phyloP scores from a whole-genome alignment of 1,139 yeast species.

The Trichomonascaceae sp. region DNA sequence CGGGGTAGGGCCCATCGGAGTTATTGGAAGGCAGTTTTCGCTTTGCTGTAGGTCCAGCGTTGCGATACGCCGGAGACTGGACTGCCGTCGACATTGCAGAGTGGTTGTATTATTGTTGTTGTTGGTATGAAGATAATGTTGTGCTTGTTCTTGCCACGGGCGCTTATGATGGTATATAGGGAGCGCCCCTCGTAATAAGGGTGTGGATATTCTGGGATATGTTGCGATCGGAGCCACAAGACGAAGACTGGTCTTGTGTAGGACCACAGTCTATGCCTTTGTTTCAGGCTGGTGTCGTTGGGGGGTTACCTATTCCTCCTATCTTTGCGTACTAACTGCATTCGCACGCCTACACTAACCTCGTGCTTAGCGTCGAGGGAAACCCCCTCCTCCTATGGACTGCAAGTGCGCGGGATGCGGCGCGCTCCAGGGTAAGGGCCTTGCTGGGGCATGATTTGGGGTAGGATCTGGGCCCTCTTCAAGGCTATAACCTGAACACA shows the following conservation, averaged over 20 bases:
- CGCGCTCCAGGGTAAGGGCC: not conserved
- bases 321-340: too few species aligned
- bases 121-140: not conserved
- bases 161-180: not conserved
- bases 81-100: not conserved
- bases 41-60: slow-evolving; percentile 1
- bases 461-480: not conserved
- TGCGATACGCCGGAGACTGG: not conserved
- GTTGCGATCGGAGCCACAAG: not conserved
- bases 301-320: slow-evolving; percentile 1
- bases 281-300: slow-evolving; percentile 1
- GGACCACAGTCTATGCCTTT: slow-evolving; percentile 1
- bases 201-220: slow-evolving; percentile 3
- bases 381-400: too few species aligned
- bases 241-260: not conserved
- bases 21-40: slow-evolving; percentile 1
- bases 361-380: too few species aligned
- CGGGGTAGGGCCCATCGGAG: slow-evolving; percentile 1
- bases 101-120: not conserved
- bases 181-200: slow-evolving; percentile 1
- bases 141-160: not conserved
- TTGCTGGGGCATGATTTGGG: not conserved
- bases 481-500: slow-evolving; percentile 1
- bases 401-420: too few species aligned
- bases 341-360: too few species aligned